Conservation (phyloP, 2,329 filamentous ascomycete species). For the Hymenoscyphus fructigenus region DNA sequence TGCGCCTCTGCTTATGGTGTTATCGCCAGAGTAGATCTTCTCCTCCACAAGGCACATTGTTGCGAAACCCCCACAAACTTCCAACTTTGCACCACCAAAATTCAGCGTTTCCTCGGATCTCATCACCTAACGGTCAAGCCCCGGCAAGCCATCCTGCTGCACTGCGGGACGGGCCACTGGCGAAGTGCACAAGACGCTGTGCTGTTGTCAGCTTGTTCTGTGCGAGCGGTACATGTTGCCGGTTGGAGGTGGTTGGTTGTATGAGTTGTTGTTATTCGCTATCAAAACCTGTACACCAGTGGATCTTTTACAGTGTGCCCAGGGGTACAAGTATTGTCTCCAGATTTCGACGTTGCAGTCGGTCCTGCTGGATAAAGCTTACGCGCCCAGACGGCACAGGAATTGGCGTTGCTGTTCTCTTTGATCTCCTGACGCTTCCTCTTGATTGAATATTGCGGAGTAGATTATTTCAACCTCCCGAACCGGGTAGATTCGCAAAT, state of each 20-base stretch:
- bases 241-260: not conserved
- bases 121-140: not conserved
- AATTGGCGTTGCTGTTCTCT: not conserved
- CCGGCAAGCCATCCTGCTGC: not conserved
- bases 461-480: not conserved
- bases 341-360: not conserved
- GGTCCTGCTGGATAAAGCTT: constrained; percentile 11
- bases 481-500: not conserved
- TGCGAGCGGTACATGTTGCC: not conserved
- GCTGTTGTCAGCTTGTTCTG: not conserved
- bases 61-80: not conserved
- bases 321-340: not conserved
- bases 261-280: not conserved
- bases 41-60: not conserved
- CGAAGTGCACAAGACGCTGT: not conserved
- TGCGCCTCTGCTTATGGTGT: not conserved
- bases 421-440: not conserved
- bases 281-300: not conserved
- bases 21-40: not conserved
- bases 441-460: not conserved
- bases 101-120: not conserved
- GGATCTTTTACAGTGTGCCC: not conserved
- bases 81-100: not conserved
- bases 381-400: constrained; percentile 10
- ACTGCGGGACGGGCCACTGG: constrained; percentile 8